Conservation (phyloP, 768 basidiomycete genomes). For the Polyporus arcularius region DNA sequence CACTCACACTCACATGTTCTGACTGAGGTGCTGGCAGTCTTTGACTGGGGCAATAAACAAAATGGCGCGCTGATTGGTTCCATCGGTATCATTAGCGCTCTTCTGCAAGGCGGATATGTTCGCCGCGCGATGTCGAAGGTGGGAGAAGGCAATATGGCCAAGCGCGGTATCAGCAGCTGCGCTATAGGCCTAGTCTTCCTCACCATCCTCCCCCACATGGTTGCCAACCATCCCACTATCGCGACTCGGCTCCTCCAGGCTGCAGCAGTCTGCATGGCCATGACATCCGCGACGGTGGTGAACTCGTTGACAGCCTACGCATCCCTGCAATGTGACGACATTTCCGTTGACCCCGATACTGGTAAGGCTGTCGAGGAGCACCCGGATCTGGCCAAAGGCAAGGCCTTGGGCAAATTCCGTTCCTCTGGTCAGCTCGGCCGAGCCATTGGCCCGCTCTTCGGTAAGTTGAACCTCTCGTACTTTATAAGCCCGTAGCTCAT, state of each 20-base stretch:
- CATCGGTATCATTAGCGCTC: slow-evolving; percentile 88
- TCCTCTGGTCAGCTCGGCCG: slow-evolving; percentile 94
- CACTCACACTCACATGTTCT: neutral
- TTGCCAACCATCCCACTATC: slow-evolving; percentile 40
- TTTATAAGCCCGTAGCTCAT: slow-evolving; percentile 3
- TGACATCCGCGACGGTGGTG: slow-evolving; percentile 95
- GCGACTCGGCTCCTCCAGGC: slow-evolving; percentile 58
- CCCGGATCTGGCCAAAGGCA: slow-evolving; percentile 78
- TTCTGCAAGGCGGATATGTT: slow-evolving; percentile 94
- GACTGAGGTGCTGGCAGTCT: slow-evolving; percentile 46
- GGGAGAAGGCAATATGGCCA: slow-evolving; percentile 83
- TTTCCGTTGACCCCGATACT: slow-evolving; percentile 51
- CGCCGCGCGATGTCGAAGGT: slow-evolving; percentile 74
- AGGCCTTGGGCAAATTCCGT: slow-evolving; percentile 82
- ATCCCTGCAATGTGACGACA: slow-evolving; percentile 86
- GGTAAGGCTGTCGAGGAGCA: slow-evolving; percentile 58
- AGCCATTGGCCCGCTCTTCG: slow-evolving; percentile 89
- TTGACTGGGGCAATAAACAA: slow-evolving; percentile 88
- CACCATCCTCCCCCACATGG: slow-evolving; percentile 64
- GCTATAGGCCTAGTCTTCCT: slow-evolving; percentile 70
- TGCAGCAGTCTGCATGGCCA: slow-evolving; percentile 86
- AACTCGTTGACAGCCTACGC: slow-evolving; percentile 90
- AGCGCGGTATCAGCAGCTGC: slow-evolving; percentile 76
- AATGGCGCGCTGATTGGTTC: slow-evolving; percentile 84
- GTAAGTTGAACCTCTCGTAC: slow-evolving; percentile 40